These are phyloP conservation scores for Irpex rosettiformis DNA, from an alignment of 1,284 basidiomycete species.

Conservation along the genomic window DNA sequence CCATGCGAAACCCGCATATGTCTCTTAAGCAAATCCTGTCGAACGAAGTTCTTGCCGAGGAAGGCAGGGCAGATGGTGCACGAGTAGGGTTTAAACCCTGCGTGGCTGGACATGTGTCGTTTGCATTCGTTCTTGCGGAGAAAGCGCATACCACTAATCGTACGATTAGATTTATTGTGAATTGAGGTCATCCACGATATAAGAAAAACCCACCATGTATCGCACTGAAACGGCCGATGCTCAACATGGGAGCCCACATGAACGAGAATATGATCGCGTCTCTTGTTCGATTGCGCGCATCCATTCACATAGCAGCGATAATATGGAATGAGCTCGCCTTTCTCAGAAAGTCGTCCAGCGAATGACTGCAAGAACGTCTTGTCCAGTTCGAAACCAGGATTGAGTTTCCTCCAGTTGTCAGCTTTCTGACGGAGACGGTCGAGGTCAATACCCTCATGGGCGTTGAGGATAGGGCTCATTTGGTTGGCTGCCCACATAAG, in stretches of 20 bases:
- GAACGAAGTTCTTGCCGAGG: conserved; percentile 48
- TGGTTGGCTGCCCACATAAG: not conserved
- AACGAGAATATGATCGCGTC: conserved; percentile 67
- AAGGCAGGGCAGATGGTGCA: conserved; percentile 47
- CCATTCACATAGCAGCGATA: conserved; percentile 63
- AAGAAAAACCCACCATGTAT: conserved; percentile 45
- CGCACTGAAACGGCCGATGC: conserved; percentile 59
- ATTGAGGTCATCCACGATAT: not conserved
- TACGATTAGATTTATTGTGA: not conserved
- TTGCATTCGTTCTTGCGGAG: conserved; percentile 73
- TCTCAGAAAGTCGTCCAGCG: conserved; percentile 56
- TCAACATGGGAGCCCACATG: conserved; percentile 69
- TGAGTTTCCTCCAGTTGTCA: conserved; percentile 44
- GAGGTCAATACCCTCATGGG: conserved; percentile 55
- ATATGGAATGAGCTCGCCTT: conserved; percentile 53
- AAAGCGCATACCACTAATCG: conserved; percentile 53
- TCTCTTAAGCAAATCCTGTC: conserved; percentile 61
- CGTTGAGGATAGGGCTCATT: conserved; percentile 32
- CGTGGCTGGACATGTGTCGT: conserved; percentile 64
- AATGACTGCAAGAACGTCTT: conserved; percentile 60
- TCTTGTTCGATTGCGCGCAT: conserved; percentile 61
- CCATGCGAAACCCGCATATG: conserved; percentile 56
- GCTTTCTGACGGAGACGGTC: conserved; percentile 52
- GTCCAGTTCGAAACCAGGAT: conserved; percentile 54
- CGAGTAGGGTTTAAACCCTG: conserved; percentile 50